Base-by-base conservation (phyloP, 805 yeast species). In the Candida adriatica region DNA sequence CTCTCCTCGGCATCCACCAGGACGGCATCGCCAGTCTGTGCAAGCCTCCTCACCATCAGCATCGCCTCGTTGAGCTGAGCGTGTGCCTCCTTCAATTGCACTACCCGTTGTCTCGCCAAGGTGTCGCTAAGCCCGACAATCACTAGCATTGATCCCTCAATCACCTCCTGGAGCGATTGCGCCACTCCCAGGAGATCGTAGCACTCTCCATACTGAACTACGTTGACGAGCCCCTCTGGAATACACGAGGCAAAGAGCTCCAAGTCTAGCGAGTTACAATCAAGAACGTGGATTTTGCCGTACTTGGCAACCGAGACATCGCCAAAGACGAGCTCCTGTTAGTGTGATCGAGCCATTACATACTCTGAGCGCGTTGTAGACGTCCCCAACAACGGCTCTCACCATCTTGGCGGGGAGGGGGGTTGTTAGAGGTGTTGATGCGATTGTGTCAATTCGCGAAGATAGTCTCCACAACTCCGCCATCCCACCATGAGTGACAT, bases 141-240 rank as follows among this genome's bases (percentile, higher is more conserved):
- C 9, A 36, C 19, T 15, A 29, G 8, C 10, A 10, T 16, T 3
- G 9, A 18, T 15, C 18, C 13, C 8, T 9, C 13, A 19, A 8
- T 13, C 8, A 11, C 11, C 22, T 19, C 22, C 9, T 28, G 28
- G 4, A 41, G 4, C 2, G 31, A 19, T 11, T 38, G 31, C 7
- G 13, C 10, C 2, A 36, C 31, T 2, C 37, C 38, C 5, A 23
- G 8, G 4, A 38, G n/a, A 14, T 35, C 42, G 21, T 37, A 36
- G 24, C 46, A 42, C 13, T 38, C 27, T 1, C 35, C 20, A 16
- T 32, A 42, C 6, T 26, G 30, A 3, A 38, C 33, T 8, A 8
- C 24, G 2, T 24, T n/a, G 9, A 37, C 10, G 9, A 18, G 13
- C 11, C 22, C 13, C n/a, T 24, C 17, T 4, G 38, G 31, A 4